Conservation (phyloP, 192 early-diverging fungal genomes). For the Backusella circina region DNA sequence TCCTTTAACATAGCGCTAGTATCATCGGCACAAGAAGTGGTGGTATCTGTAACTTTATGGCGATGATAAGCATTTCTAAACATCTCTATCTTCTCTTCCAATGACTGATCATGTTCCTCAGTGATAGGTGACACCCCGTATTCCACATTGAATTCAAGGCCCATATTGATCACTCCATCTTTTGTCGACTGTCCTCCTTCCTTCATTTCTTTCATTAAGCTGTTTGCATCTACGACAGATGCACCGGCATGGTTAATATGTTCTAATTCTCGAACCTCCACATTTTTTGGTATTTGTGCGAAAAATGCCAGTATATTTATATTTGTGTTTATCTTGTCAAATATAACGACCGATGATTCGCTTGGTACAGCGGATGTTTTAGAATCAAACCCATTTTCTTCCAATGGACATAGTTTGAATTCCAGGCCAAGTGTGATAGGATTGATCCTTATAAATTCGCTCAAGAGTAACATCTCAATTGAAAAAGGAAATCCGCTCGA, state of each 20-base stretch:
- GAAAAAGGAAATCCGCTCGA: constrained; percentile 1
- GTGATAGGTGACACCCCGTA: not conserved
- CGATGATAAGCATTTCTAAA: not conserved
- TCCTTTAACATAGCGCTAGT: not conserved
- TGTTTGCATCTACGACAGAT: not conserved
- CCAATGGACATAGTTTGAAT: constrained; percentile 2
- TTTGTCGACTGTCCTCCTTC: not conserved
- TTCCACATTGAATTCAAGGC: not conserved
- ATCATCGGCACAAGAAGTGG: not conserved
- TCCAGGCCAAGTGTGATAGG: not conserved
- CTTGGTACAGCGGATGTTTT: not conserved
- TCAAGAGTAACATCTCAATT: not conserved
- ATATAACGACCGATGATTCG: not conserved
- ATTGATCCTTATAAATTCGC: not conserved
- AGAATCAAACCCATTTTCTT: constrained; percentile 6
- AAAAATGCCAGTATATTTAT: constrained; percentile 6
- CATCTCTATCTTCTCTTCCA: not conserved
- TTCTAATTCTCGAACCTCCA: not conserved
- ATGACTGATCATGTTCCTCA: not conserved
- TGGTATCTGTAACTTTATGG: not conserved
- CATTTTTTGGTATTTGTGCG: constrained; percentile 5
- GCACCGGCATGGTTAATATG: constrained; percentile 5
- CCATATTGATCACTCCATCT: not conserved
- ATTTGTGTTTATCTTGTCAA: constrained; percentile 5
- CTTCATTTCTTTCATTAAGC: not conserved